phyloP scores from a whole-genome alignment of 2,329 filamentous ascomycete genomes.

The Trichoderma afroharzianum region DNA sequence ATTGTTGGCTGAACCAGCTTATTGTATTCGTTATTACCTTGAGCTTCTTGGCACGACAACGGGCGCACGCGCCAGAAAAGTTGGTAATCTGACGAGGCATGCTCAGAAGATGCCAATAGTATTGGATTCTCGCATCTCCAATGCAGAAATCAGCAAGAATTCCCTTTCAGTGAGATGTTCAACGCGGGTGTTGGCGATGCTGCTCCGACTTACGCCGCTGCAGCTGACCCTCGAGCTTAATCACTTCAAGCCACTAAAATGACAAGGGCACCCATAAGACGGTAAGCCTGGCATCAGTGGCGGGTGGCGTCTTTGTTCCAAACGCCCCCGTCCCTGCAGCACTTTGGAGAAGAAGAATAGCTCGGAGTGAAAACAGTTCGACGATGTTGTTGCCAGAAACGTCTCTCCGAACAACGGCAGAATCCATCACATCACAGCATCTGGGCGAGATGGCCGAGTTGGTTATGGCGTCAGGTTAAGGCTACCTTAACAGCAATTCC shows the following conservation, averaged over 20 bases:
- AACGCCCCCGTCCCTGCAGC: not conserved
- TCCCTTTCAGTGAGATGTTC: not conserved
- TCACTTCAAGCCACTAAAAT: not conserved
- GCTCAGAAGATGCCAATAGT: not conserved
- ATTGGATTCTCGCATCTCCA: not conserved
- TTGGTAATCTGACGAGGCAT: conserved; percentile 13
- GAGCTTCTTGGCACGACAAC: conserved; percentile 12
- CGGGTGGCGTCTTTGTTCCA: not conserved
- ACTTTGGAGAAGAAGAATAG: not conserved
- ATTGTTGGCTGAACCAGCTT: not conserved
- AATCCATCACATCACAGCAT: not conserved
- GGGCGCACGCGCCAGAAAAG: conserved; percentile 15
- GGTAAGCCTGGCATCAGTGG: not conserved
- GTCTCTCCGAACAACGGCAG: not conserved
- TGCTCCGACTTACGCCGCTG: not conserved
- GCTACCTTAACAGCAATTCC: conserved; percentile 20
- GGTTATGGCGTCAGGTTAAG: conserved; percentile 21
- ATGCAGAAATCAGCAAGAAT: not conserved
- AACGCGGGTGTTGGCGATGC: not conserved
- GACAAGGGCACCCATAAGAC: not conserved
- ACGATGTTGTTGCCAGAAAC: not conserved
- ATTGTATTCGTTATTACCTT: not conserved
- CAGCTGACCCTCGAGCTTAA: not conserved
- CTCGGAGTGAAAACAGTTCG: not conserved
- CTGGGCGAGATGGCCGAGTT: conserved; percentile 19